These are phyloP conservation scores for Xylariaceae sp. DNA, from an alignment of 2,329 filamentous ascomycete species.

Conservation along the genomic window DNA sequence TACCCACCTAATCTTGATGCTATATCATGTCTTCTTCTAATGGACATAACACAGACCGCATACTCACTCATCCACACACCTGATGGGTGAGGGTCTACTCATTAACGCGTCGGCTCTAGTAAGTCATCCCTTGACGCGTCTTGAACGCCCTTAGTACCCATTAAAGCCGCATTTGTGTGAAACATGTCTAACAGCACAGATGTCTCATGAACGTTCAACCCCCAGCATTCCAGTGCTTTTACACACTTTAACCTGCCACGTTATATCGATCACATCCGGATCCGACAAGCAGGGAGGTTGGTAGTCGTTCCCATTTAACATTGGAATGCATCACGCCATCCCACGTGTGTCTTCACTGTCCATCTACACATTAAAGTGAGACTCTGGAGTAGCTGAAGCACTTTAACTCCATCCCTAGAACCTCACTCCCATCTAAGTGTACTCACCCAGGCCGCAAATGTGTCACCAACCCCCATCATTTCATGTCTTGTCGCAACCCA, in stretches of 20 bases:
- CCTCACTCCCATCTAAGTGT: neutral
- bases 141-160: neutral
- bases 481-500: too few species aligned
- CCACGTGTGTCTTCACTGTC: neutral
- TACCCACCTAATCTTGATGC: neutral
- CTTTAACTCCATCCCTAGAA: neutral
- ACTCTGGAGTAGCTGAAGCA: neutral
- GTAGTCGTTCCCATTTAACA: neutral
- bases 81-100: neutral
- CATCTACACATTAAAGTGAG: neutral
- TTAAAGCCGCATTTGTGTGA: neutral
- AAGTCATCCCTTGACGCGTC: neutral
- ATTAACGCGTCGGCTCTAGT: too few species aligned
- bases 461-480: too few species aligned
- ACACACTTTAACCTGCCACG: neutral
- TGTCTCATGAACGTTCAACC: neutral
- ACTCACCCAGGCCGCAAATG: neutral
- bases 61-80: neutral
- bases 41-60: neutral
- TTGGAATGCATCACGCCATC: conserved; percentile 13
- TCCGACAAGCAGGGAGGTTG: conserved; percentile 7
- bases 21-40: neutral
- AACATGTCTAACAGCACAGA: neutral
- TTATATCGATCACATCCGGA: conserved; percentile 22
- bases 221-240: conserved; percentile 19